phyloP scores from a whole-genome alignment of 495 filamentous ascomycete genomes.

The Neohortaea acidophila region DNA sequence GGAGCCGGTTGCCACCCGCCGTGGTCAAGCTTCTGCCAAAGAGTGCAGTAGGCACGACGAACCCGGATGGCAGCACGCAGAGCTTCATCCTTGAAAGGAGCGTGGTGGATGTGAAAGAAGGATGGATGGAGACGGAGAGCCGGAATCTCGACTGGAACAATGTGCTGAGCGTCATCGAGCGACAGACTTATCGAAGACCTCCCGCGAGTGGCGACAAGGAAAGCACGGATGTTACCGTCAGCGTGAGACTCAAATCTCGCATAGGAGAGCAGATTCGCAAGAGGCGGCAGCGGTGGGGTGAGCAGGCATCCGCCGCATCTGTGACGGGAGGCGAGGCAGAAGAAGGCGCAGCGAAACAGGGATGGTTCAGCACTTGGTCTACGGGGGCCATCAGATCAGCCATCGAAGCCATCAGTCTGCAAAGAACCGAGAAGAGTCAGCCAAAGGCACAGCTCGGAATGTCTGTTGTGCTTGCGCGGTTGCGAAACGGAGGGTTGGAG shows the following conservation, averaged over 20 bases:
- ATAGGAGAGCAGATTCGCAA: slow-evolving; percentile 52
- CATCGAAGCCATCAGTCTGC: slow-evolving; percentile 78
- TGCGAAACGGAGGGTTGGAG: slow-evolving; percentile 69
- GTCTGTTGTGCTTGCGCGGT: slow-evolving; percentile 77
- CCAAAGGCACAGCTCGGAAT: slow-evolving; percentile 86
- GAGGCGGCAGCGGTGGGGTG: slow-evolving; percentile 39
- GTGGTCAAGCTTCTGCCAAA: slow-evolving; percentile 69
- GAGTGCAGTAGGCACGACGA: slow-evolving; percentile 48
- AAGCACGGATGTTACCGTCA: slow-evolving; percentile 70
- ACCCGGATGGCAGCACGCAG: slow-evolving; percentile 48
- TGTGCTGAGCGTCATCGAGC: slow-evolving; percentile 81
- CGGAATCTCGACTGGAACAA: slow-evolving; percentile 50
- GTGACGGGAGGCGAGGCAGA: slow-evolving; percentile 32
- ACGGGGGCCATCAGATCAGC: slow-evolving; percentile 69
- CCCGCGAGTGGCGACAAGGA: slow-evolving; percentile 29
- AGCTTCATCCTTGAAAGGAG: slow-evolving; percentile 87
- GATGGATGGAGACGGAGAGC: slow-evolving; percentile 44
- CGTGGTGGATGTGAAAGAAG: slow-evolving; percentile 74
- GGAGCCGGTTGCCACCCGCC: slow-evolving; percentile 71
- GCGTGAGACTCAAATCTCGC: slow-evolving; percentile 69
- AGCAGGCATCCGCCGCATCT: slow-evolving; percentile 21
- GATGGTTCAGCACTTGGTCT: slow-evolving; percentile 59
- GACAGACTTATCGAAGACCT: slow-evolving; percentile 55
- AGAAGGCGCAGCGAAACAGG: slow-evolving; percentile 36
- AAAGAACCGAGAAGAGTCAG: slow-evolving; percentile 66